Evolutionary conservation across 1,284 basidiomycete species (phyloP).

Genomic region (Fereydounia khargensis): DNA sequence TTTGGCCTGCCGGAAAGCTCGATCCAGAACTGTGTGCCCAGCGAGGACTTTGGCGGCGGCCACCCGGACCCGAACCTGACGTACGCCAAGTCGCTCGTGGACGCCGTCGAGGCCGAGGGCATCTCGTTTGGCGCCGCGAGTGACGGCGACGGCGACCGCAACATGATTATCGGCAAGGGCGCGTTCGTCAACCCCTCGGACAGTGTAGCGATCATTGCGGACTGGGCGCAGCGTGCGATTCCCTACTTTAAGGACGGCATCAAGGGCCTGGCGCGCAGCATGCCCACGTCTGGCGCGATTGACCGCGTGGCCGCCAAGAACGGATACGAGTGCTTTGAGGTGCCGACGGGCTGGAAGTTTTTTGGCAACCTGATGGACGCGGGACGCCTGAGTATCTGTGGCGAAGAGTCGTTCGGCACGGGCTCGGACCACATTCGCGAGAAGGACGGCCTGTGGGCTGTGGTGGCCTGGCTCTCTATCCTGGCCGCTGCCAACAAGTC

Average conservation of each 20-base stretch:
- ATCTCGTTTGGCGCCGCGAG: conserved; percentile 94
- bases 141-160: conserved; percentile 95
- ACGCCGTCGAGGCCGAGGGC: conserved; percentile 79
- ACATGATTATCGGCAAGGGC: conserved; percentile 98
- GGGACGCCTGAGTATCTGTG: conserved; percentile 91
- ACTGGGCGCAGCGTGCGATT: conserved; percentile 87
- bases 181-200: conserved; percentile 98
- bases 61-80: conserved; percentile 99
- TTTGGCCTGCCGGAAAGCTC: conserved; percentile 78
- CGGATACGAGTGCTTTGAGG: conserved; percentile 90
- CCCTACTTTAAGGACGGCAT: conserved; percentile 91
- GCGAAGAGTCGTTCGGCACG: conserved; percentile 98
- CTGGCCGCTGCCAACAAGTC: conserved; percentile 86
- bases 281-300: conserved; percentile 96
- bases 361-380: conserved; percentile 99
- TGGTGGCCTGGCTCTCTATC: conserved; percentile 96
- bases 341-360: conserved; percentile 99
- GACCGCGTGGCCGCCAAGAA: conserved; percentile 94
- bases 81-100: conserved; percentile 91
- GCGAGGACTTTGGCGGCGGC: conserved; percentile 92
- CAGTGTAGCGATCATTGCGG: conserved; percentile 96
- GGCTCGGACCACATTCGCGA: conserved; percentile 98
- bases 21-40: conserved; percentile 85
- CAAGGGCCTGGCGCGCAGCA: conserved; percentile 90
- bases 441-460: conserved; percentile 97